Percentiles rank a stretch among this genome's conserved stretches.
Evolutionary conservation across 2,329 filamentous ascomycete genomes (phyloP).

Genomic region (Trichoderma simmonsii): DNA sequence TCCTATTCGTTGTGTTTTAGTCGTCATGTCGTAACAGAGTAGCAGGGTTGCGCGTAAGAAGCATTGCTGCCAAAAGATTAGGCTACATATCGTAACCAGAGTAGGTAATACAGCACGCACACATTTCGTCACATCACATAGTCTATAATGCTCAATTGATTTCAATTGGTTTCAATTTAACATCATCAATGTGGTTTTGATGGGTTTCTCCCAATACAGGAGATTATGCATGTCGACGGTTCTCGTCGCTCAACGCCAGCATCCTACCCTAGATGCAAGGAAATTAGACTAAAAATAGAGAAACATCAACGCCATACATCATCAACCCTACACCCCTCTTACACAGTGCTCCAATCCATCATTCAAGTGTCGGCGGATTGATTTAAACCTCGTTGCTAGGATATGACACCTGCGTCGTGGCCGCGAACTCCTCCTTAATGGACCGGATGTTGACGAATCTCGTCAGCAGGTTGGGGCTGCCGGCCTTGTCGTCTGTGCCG

Average conservation of each 20-base stretch:
- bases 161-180: neutral
- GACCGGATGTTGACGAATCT: slow-evolving; percentile 65
- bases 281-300: neutral
- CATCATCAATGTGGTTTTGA: neutral
- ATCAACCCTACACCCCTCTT: neutral
- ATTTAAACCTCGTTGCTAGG: slow-evolving; percentile 65
- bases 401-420: slow-evolving; percentile 62
- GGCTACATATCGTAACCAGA: neutral
- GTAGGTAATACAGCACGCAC: neutral
- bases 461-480: slow-evolving; percentile 59
- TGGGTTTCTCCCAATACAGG: neutral
- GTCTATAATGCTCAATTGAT: neutral
- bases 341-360: neutral
- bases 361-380: neutral
- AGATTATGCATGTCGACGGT: neutral
- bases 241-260: slow-evolving; percentile 2
- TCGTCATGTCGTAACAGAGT: neutral
- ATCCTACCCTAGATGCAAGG: neutral
- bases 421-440: slow-evolving; percentile 72
- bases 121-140: neutral
- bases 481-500: slow-evolving; percentile 72
- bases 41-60: neutral
- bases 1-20: neutral
- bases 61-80: neutral
- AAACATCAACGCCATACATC: slow-evolving; percentile 1